Conservation (phyloP, 805 yeast species). For the Candida insectorum region DNA sequence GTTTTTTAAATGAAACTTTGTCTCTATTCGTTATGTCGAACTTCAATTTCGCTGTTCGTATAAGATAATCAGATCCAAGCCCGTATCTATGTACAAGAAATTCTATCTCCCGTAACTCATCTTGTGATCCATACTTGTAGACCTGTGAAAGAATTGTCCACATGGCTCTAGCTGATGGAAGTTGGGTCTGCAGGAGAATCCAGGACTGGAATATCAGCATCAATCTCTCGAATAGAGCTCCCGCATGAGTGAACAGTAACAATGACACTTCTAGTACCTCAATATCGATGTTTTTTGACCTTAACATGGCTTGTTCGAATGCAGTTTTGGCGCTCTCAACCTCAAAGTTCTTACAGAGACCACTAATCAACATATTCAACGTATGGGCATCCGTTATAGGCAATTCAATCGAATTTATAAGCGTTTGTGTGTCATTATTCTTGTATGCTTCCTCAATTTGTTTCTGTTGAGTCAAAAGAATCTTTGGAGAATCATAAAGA, state of each 20-base stretch:
- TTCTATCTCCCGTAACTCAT: slow-evolving; percentile 22
- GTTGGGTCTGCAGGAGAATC: slow-evolving; percentile 18
- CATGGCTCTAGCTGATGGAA: slow-evolving; percentile 25
- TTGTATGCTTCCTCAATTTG: too few species aligned
- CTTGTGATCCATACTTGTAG: slow-evolving; percentile 23
- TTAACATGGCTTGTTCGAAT: too few species aligned
- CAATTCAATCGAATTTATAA: too few species aligned
- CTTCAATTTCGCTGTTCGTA: slow-evolving; percentile 21
- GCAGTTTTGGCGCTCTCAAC: too few species aligned
- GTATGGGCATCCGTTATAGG: too few species aligned
- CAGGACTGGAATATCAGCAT: slow-evolving; percentile 22
- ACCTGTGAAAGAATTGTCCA: slow-evolving; percentile 26
- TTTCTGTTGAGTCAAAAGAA: too few species aligned
- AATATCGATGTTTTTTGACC: slow-evolving; percentile 11
- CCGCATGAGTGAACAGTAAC: slow-evolving; percentile 20
- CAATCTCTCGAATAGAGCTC: slow-evolving; percentile 30
- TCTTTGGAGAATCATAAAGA: too few species aligned
- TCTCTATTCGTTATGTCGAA: slow-evolving; percentile 24
- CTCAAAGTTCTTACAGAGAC: too few species aligned
- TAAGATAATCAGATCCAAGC: slow-evolving; percentile 19
- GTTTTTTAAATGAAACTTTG: slow-evolving; percentile 21
- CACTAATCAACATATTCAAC: too few species aligned
- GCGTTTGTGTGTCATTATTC: too few species aligned
- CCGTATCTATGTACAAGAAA: slow-evolving; percentile 17
- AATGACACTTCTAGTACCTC: slow-evolving; percentile 25